phyloP scores from a whole-genome alignment of 805 yeast species.

The Kuraishia piskuri region DNA sequence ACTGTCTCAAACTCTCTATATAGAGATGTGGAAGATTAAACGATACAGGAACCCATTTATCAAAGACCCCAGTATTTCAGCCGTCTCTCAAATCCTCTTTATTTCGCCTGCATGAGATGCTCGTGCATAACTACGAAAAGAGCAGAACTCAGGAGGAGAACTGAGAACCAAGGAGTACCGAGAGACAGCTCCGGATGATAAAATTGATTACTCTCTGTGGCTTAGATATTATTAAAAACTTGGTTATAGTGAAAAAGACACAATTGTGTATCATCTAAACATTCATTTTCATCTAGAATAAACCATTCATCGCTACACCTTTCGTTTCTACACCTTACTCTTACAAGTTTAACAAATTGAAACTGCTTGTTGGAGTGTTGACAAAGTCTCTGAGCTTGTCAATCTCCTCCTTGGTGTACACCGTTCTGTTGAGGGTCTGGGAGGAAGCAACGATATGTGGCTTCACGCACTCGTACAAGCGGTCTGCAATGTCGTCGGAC shows the following conservation, averaged over 20 bases:
- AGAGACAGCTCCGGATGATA: too few species aligned
- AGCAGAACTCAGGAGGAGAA: too few species aligned
- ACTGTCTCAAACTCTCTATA: too few species aligned
- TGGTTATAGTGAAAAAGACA: too few species aligned
- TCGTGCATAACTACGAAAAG: too few species aligned
- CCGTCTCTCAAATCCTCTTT: too few species aligned
- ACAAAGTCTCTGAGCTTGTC: conserved; percentile 26
- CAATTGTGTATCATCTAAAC: neutral
- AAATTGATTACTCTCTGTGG: too few species aligned
- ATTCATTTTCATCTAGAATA: neutral
- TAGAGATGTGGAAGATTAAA: neutral
- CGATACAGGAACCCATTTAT: too few species aligned
- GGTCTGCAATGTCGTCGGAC: conserved; percentile 43
- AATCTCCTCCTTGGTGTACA: conserved; percentile 26
- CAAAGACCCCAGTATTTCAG: too few species aligned
- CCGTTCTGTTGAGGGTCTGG: conserved; percentile 27
- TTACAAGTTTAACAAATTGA: conserved; percentile 21
- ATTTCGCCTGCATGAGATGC: too few species aligned
- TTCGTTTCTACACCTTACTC: neutral
- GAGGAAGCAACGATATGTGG: conserved; percentile 25
- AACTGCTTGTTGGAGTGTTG: conserved; percentile 23
- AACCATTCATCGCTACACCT: neutral
- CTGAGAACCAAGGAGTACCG: too few species aligned
- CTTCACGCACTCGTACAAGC: conserved; percentile 33
- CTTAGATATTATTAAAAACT: too few species aligned